Conservation (phyloP, 495 filamentous ascomycete species). For the Cetradonia linearis region DNA sequence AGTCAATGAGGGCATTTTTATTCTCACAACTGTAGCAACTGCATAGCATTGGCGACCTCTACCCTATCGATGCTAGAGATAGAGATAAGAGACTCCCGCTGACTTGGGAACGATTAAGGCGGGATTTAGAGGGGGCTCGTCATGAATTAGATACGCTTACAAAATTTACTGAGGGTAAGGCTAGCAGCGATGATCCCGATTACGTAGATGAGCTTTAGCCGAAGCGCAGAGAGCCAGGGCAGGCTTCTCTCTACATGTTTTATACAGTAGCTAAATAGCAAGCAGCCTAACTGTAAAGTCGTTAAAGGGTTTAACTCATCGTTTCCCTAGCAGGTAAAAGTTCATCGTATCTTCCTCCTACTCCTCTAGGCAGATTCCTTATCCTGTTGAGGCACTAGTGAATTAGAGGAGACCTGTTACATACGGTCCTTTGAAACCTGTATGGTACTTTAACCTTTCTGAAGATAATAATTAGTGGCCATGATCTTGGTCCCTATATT, state of each 20-base stretch:
- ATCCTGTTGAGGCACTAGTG: no score
- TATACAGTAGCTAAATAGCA: background rate
- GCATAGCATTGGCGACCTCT: background rate
- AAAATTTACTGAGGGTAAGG: background rate
- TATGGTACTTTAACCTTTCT: no score
- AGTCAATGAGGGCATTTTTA: no score
- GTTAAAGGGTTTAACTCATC: background rate
- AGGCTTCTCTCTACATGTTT: background rate
- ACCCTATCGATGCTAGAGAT: background rate
- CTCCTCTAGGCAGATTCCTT: no score
- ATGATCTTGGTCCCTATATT: no score
- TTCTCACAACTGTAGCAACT: no score
- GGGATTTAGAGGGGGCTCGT: background rate
- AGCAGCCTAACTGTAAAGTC: background rate
- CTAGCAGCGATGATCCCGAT: background rate
- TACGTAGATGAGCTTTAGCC: background rate
- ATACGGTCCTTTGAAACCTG: no score
- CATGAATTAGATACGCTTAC: slow-evolving; percentile 1
- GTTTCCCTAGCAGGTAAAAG: background rate
- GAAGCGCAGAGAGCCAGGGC: background rate
- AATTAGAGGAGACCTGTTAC: no score
- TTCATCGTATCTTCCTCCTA: background rate
- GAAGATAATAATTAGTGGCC: no score
- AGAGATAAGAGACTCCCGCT: background rate
- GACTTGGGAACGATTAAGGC: slow-evolving; percentile 1